phyloP scores from a whole-genome alignment of 1,139 yeast species.

The Nematodospora anomalae region DNA sequence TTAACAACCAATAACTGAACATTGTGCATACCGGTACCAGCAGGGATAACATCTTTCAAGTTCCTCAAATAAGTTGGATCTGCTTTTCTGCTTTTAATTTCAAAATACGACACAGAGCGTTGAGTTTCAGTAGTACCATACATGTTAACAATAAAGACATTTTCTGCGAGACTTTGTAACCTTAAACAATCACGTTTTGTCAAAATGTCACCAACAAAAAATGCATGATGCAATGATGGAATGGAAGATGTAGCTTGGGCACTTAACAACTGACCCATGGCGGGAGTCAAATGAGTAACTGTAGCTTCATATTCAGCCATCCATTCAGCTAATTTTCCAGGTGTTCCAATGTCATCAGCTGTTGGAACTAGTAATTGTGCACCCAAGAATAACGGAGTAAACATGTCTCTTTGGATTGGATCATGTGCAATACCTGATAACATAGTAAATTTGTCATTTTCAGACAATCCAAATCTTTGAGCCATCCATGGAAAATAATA shows the following conservation, averaged over 20 bases:
- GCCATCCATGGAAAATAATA: slow-evolving; percentile 99
- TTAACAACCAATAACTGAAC: slow-evolving; percentile 94
- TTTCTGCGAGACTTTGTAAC: slow-evolving; percentile 86
- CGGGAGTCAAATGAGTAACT: slow-evolving; percentile 97
- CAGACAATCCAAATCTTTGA: slow-evolving; percentile 70
- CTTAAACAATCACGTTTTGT: slow-evolving; percentile 96
- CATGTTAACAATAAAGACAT: slow-evolving; percentile 92
- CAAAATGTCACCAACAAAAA: slow-evolving; percentile 95
- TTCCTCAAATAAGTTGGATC: slow-evolving; percentile 76
- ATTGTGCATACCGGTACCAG: slow-evolving; percentile 95
- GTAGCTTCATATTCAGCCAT: slow-evolving; percentile 89
- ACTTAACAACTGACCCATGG: slow-evolving; percentile 96
- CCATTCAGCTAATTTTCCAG: slow-evolving; percentile 97
- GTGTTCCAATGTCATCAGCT: slow-evolving; percentile 96
- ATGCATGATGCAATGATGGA: slow-evolving; percentile 88
- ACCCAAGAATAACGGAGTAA: slow-evolving; percentile 94
- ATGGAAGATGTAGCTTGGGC: slow-evolving; percentile 95
- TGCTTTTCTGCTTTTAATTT: slow-evolving; percentile 68
- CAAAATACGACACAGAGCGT: slow-evolving; percentile 92
- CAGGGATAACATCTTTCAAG: slow-evolving; percentile 96
- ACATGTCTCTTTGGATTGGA: slow-evolving; percentile 98
- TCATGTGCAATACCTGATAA: slow-evolving; percentile 98
- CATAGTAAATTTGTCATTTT: slow-evolving; percentile 91
- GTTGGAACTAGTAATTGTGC: slow-evolving; percentile 93
- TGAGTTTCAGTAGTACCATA: slow-evolving; percentile 99